Conservation (phyloP, 2,329 filamentous ascomycete species). For the Fusarium kyushuense region DNA sequence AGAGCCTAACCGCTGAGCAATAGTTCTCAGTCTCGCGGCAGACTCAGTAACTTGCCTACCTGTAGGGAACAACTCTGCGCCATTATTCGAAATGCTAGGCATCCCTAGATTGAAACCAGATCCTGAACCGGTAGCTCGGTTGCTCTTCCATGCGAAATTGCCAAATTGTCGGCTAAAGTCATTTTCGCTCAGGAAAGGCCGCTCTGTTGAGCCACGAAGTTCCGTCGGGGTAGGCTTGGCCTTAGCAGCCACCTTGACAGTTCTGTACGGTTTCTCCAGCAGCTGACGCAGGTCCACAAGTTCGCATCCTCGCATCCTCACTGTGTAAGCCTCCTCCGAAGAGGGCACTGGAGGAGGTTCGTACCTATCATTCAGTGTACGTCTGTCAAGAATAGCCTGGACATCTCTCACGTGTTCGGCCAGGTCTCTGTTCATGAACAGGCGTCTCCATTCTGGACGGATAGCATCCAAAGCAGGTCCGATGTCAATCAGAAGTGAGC, state of each 20-base stretch:
- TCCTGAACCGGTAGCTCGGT: neutral
- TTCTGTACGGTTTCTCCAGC: conserved; percentile 31
- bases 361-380: conserved; percentile 24
- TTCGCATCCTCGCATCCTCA: conserved; percentile 39
- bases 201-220: conserved; percentile 1
- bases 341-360: conserved; percentile 16
- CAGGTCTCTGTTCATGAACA: conserved; percentile 42
- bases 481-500: conserved; percentile 40
- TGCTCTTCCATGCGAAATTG: conserved; percentile 11
- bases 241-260: neutral
- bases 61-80: conserved; percentile 10
- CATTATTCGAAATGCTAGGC: neutral
- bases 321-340: conserved; percentile 33
- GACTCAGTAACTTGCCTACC: conserved; percentile 11
- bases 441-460: conserved; percentile 44
- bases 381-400: conserved; percentile 38
- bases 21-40: conserved; percentile 16
- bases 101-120: neutral
- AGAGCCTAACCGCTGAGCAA: conserved; percentile 14
- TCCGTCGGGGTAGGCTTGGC: neutral
- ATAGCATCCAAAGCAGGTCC: conserved; percentile 40
- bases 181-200: conserved; percentile 22
- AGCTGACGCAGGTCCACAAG: conserved; percentile 33
- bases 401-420: conserved; percentile 35
- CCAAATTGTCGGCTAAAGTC: conserved; percentile 7